Evolutionary conservation across 495 filamentous ascomycete genomes (phyloP).

Genomic region (Pyrenopolyporus hunteri): DNA sequence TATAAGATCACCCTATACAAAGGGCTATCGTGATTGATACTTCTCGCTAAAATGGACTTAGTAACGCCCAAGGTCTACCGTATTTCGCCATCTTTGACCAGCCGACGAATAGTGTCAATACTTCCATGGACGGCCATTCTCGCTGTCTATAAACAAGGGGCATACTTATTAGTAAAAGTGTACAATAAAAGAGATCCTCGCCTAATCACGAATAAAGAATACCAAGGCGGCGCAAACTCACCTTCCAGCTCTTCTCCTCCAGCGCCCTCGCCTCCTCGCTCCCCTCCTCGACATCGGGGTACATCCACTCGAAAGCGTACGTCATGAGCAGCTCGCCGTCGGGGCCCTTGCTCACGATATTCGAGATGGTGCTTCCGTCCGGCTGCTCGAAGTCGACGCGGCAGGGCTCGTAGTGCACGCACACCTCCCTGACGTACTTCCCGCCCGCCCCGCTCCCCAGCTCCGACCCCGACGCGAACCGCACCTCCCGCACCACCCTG

Average conservation of each 20-base stretch:
- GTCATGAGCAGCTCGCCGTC: slow-evolving; percentile 47
- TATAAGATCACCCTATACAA: not conserved
- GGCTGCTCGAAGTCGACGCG: slow-evolving; percentile 47
- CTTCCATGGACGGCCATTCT: slow-evolving; percentile 48
- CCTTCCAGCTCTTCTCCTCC: slow-evolving; percentile 43
- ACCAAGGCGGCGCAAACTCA: slow-evolving; percentile 20
- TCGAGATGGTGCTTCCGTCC: slow-evolving; percentile 46
- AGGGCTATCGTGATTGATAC: not conserved
- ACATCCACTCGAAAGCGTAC: slow-evolving; percentile 50
- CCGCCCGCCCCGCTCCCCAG: not conserved
- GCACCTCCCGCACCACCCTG: slow-evolving; percentile 40
- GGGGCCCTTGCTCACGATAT: slow-evolving; percentile 42
- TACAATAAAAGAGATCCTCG: not conserved
- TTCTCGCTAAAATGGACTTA: too few species aligned
- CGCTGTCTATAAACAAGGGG: slow-evolving; percentile 37
- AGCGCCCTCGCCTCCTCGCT: slow-evolving; percentile 39
- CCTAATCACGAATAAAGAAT: too few species aligned
- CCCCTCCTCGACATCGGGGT: slow-evolving; percentile 38
- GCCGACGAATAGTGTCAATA: slow-evolving; percentile 45
- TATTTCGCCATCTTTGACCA: slow-evolving; percentile 44
- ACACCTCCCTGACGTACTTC: slow-evolving; percentile 35
- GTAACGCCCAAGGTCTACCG: too few species aligned
- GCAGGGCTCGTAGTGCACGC: slow-evolving; percentile 41
- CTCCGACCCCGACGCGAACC: slow-evolving; percentile 36
- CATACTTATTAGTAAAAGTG: not conserved